phyloP scores from a whole-genome alignment of 1,139 yeast genomes.

The Debaryomyces sp. region DNA sequence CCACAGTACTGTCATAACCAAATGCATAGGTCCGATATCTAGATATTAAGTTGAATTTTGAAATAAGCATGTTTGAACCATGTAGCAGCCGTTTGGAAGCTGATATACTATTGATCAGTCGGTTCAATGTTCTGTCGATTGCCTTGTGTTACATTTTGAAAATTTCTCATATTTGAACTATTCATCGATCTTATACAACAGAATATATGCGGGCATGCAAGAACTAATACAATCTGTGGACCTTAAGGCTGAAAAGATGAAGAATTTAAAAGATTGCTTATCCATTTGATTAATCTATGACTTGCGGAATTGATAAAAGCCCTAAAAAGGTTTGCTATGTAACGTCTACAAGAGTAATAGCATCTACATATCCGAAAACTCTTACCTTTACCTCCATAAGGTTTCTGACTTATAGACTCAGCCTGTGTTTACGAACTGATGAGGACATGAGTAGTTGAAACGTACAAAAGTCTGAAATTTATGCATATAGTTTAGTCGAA shows the following conservation, averaged over 20 bases:
- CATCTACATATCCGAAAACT: too few relatives aligned
- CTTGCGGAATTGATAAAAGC: too few relatives aligned
- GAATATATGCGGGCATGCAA: neutral
- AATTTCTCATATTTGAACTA: too few relatives aligned
- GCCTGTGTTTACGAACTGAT: too few relatives aligned
- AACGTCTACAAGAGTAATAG: too few relatives aligned
- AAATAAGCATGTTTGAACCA: neutral
- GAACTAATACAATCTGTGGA: neutral
- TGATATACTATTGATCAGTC: neutral
- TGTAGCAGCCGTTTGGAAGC: neutral
- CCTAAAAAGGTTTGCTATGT: too few relatives aligned
- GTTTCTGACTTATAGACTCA: too few relatives aligned
- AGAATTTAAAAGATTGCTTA: neutral
- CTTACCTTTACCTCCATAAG: too few relatives aligned
- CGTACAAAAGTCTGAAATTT: too few relatives aligned
- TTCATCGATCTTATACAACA: neutral
- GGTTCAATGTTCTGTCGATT: too few relatives aligned
- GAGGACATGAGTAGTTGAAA: too few relatives aligned
- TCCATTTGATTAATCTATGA: neutral
- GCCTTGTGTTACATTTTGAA: too few relatives aligned
- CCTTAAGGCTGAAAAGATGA: neutral
- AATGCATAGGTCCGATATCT: neutral
- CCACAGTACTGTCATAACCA: neutral
- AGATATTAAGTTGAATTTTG: neutral
- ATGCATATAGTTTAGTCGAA: neutral